Evolutionary conservation across 139 green algal species (phyloP), one percentile per base, ranked within the genome.

Genomic region (Dunaliella sp.): DNA sequence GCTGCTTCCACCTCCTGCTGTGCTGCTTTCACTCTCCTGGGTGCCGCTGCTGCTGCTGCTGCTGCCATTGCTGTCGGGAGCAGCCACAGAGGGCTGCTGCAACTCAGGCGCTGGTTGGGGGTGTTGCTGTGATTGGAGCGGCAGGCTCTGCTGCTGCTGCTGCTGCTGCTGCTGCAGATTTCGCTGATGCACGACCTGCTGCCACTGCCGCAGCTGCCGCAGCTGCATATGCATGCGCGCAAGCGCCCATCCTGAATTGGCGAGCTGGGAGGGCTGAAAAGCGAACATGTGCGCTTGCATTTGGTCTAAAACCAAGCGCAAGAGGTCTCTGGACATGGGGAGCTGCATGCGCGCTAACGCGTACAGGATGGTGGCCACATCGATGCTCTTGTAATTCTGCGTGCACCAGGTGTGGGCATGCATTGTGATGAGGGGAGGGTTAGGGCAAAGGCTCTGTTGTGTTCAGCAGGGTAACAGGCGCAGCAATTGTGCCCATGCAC

Each of bases 281-380:
- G 16, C 1, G 38, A 28, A 37, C 30, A 77, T 31, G 26, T 28
- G 32, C 26, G 3, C 38, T 31, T 76, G 12, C 80, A 76, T 3
- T 7, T 38, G 32, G 26, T 22, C 12, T 30, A 37, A 28, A 30
- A 84, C 28, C 3, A 28, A 1, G 1, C 22, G 21, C 26, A 38
- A 37, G 24, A 84, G 38, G 3, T 76, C 1, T 1, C 32, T 26
- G n/a, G 28, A 38, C 26, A 84, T 37, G 22, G 80, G 80, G 38
- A 84, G 32, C 31, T 58, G 58, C 77, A 89, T 77, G 26, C 73
- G 59, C 65, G 83, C 77, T 25, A 89, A 24, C 1, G 78, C 59
- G 59, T 78, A 87, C 30, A 87, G 1, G 32, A 87, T 34, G 0
- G 78, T 87, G 26, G 83, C 31, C 36, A 87, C n/a, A 32, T 89